These are phyloP conservation scores for Crithidia thermophila DNA, from an alignment of 208 protist species.

Conservation along the genomic window DNA sequence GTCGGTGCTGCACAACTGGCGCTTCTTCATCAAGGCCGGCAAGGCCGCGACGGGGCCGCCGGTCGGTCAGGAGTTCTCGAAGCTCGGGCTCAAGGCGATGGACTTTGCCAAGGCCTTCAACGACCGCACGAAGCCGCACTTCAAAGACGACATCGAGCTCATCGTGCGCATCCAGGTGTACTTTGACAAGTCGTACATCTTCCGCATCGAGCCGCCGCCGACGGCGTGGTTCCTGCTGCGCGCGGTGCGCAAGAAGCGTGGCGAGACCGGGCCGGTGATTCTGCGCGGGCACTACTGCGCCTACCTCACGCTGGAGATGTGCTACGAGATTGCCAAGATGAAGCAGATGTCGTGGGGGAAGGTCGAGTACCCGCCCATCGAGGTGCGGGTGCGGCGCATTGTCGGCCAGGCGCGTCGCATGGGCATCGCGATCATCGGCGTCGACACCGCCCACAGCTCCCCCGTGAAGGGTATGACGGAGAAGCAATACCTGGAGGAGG, in stretches of 20 bases:
- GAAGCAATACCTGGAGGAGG: constrained; percentile 72
- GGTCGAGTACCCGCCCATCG: constrained; percentile 82
- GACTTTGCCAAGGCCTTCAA: constrained; percentile 93
- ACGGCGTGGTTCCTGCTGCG: constrained; percentile 88
- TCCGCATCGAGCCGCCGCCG: constrained; percentile 85
- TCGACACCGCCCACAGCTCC: constrained; percentile 72
- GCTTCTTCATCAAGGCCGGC: constrained; percentile 90
- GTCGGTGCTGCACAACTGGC: constrained; percentile 87
- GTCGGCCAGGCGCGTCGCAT: constrained; percentile 86
- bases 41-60: constrained; percentile 89
- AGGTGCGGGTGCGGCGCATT: constrained; percentile 83
- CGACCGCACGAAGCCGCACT: constrained; percentile 85
- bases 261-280: constrained; percentile 70
- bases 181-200: constrained; percentile 92
- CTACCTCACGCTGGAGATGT: constrained; percentile 91
- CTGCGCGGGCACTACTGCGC: constrained; percentile 70
- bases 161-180: constrained; percentile 92
- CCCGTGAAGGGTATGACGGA: constrained; percentile 82
- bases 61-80: constrained; percentile 91
- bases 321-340: constrained; percentile 91
- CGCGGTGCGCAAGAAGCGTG: constrained; percentile 79
- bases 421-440: constrained; percentile 89
- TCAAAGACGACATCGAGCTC: constrained; percentile 90
- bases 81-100: constrained; percentile 90
- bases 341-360: constrained; percentile 80